A percentile compares a stretch with the other conserved stretches of the same genome.
phyloP scores from a whole-genome alignment of 768 basidiomycete genomes.

The Boletellus emodensis region DNA sequence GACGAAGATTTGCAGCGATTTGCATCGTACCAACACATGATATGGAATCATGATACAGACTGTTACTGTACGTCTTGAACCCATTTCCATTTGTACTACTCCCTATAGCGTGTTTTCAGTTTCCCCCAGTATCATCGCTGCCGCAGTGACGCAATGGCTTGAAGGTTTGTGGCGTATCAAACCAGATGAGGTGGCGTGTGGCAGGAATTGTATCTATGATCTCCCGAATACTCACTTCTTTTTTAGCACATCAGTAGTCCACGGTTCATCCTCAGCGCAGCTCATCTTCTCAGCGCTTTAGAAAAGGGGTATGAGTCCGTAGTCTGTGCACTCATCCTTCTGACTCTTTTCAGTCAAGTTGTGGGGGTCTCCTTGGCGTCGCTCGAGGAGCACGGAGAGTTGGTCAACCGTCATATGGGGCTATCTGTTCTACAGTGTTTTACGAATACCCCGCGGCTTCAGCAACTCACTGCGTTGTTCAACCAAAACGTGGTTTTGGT shows the following conservation, averaged over 20 bases:
- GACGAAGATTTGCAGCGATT: constrained; percentile 41
- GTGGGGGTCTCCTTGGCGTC: constrained; percentile 37
- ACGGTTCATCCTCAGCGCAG: constrained; percentile 43
- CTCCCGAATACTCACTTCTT: constrained; percentile 1
- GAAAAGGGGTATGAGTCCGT: constrained; percentile 37
- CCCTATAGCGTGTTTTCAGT: constrained; percentile 24
- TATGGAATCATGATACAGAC: constrained; percentile 44
- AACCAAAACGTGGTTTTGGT: constrained; percentile 43
- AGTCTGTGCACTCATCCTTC: neutral
- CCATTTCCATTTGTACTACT: neutral
- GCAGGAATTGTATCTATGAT: neutral
- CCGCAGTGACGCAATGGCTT: constrained; percentile 47
- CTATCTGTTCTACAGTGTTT: constrained; percentile 40
- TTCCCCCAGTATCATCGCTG: constrained; percentile 28
- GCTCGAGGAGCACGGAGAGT: constrained; percentile 36
- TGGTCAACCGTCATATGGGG: constrained; percentile 37
- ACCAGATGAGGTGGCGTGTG: constrained; percentile 8
- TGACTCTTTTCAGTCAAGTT: constrained; percentile 37
- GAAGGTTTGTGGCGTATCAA: constrained; percentile 43
- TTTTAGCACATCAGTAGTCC: constrained; percentile 32
- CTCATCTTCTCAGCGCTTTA: constrained; percentile 36
- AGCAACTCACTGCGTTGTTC: constrained; percentile 40
- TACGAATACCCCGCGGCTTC: constrained; percentile 35
- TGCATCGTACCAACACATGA: constrained; percentile 52
- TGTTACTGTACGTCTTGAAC: constrained; percentile 35